A percentile compares a stretch with the other conserved stretches of the same genome.
Conservation (phyloP, 2,329 filamentous ascomycete genomes). For the Achaetomium macrosporum region DNA sequence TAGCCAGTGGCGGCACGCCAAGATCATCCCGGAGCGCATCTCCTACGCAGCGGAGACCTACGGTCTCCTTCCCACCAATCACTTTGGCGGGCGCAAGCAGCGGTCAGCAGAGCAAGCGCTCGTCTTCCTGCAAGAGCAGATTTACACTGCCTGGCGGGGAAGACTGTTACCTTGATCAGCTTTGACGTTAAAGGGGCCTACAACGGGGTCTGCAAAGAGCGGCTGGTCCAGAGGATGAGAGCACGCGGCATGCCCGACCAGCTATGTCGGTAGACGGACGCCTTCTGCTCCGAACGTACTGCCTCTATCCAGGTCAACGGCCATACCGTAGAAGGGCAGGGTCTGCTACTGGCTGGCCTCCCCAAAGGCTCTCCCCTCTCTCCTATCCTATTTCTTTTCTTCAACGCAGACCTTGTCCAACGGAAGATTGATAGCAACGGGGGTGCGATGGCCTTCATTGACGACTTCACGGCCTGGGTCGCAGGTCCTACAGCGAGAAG, state of each 20-base stretch:
- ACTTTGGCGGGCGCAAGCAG: neutral
- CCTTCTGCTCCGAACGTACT: conserved; percentile 7
- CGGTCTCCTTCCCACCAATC: too few species aligned
- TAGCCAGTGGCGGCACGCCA: too few species aligned
- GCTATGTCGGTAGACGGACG: conserved; percentile 3
- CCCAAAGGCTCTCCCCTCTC: neutral
- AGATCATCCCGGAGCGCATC: too few species aligned
- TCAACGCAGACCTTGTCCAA: neutral
- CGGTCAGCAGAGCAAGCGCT: neutral
- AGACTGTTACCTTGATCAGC: conserved; percentile 7
- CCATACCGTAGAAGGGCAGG: neutral
- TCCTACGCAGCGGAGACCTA: too few species aligned
- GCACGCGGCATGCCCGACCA: conserved; percentile 7
- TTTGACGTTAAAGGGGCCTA: conserved; percentile 11
- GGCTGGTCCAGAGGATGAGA: conserved; percentile 5
- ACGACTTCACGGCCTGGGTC: neutral
- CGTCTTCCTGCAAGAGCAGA: neutral
- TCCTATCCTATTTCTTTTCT: neutral
- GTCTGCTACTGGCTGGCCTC: conserved; percentile 3
- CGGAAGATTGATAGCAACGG: neutral
- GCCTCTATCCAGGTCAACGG: conserved; percentile 10
- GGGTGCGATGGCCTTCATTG: neutral
- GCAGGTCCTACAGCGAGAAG: neutral
- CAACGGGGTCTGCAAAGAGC: conserved; percentile 11
- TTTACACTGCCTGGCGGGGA: neutral